These are phyloP conservation scores for Epicoccum nigrum DNA, from an alignment of 2,329 filamentous ascomycete species.

Conservation along the genomic window DNA sequence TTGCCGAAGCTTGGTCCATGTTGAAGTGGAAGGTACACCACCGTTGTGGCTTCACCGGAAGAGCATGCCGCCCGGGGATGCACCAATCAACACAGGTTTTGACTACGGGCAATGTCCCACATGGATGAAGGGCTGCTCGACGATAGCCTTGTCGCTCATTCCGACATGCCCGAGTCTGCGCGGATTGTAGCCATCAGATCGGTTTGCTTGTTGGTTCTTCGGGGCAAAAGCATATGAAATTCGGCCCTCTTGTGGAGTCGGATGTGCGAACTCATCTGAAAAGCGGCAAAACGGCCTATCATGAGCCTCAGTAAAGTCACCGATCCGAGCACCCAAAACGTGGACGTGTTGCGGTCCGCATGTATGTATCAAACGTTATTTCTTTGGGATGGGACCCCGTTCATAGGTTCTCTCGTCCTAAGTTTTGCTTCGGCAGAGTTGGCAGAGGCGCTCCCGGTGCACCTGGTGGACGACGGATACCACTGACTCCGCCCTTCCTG, in stretches of 20 bases:
- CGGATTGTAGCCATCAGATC: neutral
- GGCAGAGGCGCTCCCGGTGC: slow-evolving; percentile 8
- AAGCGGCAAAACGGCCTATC: neutral
- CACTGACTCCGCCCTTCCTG: slow-evolving; percentile 34
- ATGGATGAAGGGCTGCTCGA: neutral
- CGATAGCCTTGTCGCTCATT: slow-evolving; percentile 1
- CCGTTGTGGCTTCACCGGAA: no score
- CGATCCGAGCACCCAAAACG: neutral
- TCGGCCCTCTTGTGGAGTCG: neutral
- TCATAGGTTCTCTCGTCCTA: slow-evolving; percentile 12
- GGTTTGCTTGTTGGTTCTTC: neutral
- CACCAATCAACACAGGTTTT: no score
- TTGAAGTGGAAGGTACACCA: no score
- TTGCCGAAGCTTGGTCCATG: no score
- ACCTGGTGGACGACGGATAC: slow-evolving; percentile 46
- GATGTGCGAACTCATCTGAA: neutral
- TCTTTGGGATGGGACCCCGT: neutral
- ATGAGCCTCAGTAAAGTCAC: neutral
- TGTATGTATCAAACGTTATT: neutral
- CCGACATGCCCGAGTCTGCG: slow-evolving; percentile 5
- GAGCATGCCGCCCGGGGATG: no score
- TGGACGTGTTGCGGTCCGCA: neutral
- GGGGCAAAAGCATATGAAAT: neutral
- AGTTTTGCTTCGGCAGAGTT: slow-evolving; percentile 1
- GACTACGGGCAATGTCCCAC: no score